Percentiles rank a stretch among this genome's conserved stretches.
Evolutionary conservation across 805 yeast species (phyloP).

Genomic region (Sungouiella blattae): DNA sequence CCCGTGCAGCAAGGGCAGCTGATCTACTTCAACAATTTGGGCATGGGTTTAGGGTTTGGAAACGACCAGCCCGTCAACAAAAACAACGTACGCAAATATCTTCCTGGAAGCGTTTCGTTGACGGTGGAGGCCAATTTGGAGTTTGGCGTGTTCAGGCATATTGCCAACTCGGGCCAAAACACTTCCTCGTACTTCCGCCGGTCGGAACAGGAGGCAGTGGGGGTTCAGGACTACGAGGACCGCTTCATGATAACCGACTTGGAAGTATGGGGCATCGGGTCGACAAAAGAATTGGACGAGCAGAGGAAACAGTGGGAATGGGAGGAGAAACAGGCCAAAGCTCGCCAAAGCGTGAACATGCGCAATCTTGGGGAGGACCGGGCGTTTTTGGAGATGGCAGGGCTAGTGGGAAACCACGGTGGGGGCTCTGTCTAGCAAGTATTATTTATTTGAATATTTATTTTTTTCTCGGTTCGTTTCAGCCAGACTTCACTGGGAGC

Average conservation of each 20-base stretch:
- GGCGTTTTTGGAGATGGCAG: constrained; percentile 84
- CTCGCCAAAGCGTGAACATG: constrained; percentile 68
- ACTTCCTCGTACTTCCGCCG: constrained; percentile 22
- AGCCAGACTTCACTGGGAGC: no score
- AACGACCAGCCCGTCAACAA: constrained; percentile 57
- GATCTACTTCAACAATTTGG: constrained; percentile 66
- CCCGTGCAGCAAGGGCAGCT: constrained; percentile 31
- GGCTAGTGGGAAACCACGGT: constrained; percentile 45
- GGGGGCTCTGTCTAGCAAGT: constrained; percentile 30
- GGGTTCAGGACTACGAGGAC: constrained; percentile 51
- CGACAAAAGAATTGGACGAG: constrained; percentile 69
- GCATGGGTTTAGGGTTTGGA: constrained; percentile 87
- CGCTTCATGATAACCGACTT: constrained; percentile 67
- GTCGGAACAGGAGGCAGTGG: constrained; percentile 18
- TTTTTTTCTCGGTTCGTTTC: no score
- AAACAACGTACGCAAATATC: constrained; percentile 41
- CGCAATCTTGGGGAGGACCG: constrained; percentile 72
- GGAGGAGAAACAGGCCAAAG: constrained; percentile 84
- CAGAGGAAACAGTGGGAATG: constrained; percentile 82
- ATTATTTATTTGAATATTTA: no score
- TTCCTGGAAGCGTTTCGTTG: constrained; percentile 76
- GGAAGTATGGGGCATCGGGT: constrained; percentile 93
- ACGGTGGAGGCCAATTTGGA: constrained; percentile 78
- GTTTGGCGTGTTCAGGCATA: constrained; percentile 73
- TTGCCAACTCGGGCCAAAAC: constrained; percentile 36